Evolutionary conservation across 306 rosid species (phyloP), one percentile per base, ranked within the genome.

Genomic region (Albizia julibrissin): DNA sequence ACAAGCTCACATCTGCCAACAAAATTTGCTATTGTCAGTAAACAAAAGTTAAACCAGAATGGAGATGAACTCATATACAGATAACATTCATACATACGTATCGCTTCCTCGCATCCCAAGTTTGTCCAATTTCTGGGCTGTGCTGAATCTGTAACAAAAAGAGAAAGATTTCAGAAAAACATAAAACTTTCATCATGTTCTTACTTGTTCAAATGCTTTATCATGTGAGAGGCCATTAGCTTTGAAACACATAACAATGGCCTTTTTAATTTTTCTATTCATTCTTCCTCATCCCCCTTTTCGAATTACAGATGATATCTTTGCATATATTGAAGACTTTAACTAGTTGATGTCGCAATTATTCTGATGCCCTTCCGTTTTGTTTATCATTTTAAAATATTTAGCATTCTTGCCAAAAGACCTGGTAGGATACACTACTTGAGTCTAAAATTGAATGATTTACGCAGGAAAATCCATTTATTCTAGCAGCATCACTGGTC

Each of bases 71-170:
- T 81, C 37, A 37, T 49, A 59, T 29, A 42, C 39, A 1, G 68
- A 87, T 34, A 83, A 76, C 75, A 81, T 83, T 87, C 68, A 71
- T 74, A 86, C 95, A 10, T 91, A 93, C 97, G 97, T 95, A 88
- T 93, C 99, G 89, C 99, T 95, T 84, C 99, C 99, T 64, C 99
- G 95, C 99, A 95, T 95, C 80, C 99, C 98, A 26, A 95, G 99
- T 88, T 95, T 95, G 87, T 95, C 99, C 79, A 95, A 83, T 83
- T 93, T 95, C 84, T 95, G 98, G 33, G 99, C 98, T 40, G 98
- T 95, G 72, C 91, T 89, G 91, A 93, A 95, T 85, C 99, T 95
- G 97, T 87, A 84, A 79, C 24, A 21, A 81, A 31, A 81, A 29
- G 66, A 49, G 71, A 44, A 79, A 49, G 71, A 31, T 33, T 62